These are phyloP conservation scores for Aspergillus coremiiformis DNA, from an alignment of 495 filamentous ascomycete genomes.

Conservation along the genomic window DNA sequence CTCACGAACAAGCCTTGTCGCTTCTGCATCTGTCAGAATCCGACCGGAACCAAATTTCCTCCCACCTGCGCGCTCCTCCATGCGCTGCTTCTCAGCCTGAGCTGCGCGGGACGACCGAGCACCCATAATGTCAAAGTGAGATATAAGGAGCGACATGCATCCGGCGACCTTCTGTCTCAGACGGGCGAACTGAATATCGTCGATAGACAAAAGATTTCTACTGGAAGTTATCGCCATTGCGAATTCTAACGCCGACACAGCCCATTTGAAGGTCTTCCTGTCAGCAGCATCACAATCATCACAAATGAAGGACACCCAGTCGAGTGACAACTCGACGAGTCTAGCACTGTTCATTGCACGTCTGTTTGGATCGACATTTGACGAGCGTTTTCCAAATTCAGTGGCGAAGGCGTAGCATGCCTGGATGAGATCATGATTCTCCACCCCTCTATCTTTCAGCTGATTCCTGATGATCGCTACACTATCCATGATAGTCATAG, in stretches of 20 bases:
- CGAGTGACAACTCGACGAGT: slow-evolving; percentile 82
- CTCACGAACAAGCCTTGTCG: slow-evolving; percentile 60
- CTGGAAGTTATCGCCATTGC: slow-evolving; percentile 95
- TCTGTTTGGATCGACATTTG: slow-evolving; percentile 86
- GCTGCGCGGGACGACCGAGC: slow-evolving; percentile 87
- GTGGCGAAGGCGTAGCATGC: slow-evolving; percentile 99
- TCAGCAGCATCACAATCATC: slow-evolving; percentile 96
- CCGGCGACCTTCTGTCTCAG: slow-evolving; percentile 85
- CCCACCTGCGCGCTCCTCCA: slow-evolving; percentile 68
- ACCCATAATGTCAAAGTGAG: slow-evolving; percentile 98
- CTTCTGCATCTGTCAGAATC: slow-evolving; percentile 79
- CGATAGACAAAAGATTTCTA: slow-evolving; percentile 79
- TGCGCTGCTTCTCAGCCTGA: slow-evolving; percentile 77
- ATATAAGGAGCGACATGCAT: slow-evolving; percentile 96
- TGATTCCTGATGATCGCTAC: slow-evolving; percentile 86
- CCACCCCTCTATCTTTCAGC: slow-evolving; percentile 58
- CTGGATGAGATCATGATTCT: slow-evolving; percentile 93
- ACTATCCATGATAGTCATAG: slow-evolving; percentile 99
- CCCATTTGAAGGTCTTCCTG: slow-evolving; percentile 93
- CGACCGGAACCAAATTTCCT: slow-evolving; percentile 67
- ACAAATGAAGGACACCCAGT: slow-evolving; percentile 97
- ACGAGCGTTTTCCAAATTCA: slow-evolving; percentile 91
- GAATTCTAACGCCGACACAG: slow-evolving; percentile 89
- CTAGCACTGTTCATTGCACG: slow-evolving; percentile 94
- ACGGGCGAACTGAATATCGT: slow-evolving; percentile 73